A percentile compares a stretch with the other conserved stretches of the same genome.
phyloP scores from a whole-genome alignment of 176 grass and related monocot species.

The barley (Hordeum vulgare) region DNA sequence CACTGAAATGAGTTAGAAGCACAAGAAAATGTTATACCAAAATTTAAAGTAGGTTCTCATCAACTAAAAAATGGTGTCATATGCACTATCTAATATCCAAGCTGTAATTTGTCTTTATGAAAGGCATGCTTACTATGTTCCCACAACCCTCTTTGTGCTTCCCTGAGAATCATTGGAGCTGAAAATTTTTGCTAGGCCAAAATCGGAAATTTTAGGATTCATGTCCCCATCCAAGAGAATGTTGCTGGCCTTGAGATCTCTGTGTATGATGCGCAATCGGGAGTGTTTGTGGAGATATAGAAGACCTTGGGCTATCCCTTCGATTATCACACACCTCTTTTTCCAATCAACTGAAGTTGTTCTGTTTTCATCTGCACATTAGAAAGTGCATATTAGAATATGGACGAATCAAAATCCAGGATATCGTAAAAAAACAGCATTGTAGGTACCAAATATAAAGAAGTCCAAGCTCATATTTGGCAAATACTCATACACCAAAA shows the following conservation, averaged over 20 bases:
- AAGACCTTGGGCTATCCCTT: slow-evolving; percentile 36
- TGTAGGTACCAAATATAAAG: slow-evolving; percentile 14
- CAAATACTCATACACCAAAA: slow-evolving; percentile 25
- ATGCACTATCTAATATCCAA: no score
- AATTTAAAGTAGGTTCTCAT: background rate
- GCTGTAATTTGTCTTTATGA: background rate
- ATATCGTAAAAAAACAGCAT: background rate
- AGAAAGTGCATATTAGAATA: background rate
- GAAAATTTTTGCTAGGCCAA: slow-evolving; percentile 19
- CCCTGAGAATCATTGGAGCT: slow-evolving; percentile 15
- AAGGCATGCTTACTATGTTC: slow-evolving; percentile 31
- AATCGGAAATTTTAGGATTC: slow-evolving; percentile 42
- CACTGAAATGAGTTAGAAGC: background rate
- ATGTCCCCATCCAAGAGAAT: slow-evolving; percentile 28
- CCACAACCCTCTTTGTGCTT: slow-evolving; percentile 29
- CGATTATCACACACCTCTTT: background rate
- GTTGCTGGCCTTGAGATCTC: slow-evolving; percentile 32
- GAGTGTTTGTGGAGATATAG: slow-evolving; percentile 34
- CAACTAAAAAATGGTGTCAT: background rate
- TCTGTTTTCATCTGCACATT: slow-evolving; percentile 8
- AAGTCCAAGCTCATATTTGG: slow-evolving; percentile 25
- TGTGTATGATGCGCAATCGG: slow-evolving; percentile 5
- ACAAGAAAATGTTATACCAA: background rate
- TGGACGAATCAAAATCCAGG: background rate
- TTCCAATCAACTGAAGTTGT: slow-evolving; percentile 6